Percentiles rank a stretch among this genome's conserved stretches.
These are phyloP conservation scores for Colletotrichum agaves DNA, from an alignment of 2,329 filamentous ascomycete species.

Conservation along the genomic window DNA sequence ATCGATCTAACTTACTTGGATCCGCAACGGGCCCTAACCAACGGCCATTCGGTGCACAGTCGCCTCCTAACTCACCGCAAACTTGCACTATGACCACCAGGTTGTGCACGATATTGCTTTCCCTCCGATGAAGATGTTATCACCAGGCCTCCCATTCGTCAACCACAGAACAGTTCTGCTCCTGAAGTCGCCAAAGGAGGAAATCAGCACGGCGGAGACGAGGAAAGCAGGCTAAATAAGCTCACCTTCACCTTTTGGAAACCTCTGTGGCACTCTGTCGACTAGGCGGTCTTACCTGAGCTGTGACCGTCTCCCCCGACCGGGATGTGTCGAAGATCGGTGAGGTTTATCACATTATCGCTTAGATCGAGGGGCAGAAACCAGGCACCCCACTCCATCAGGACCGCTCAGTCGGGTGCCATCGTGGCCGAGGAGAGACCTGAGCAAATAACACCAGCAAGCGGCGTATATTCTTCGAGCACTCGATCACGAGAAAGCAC, in stretches of 20 bases:
- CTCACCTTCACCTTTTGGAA: background rate
- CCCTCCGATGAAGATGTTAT: slow-evolving; percentile 23
- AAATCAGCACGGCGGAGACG: background rate
- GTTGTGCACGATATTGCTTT: slow-evolving; percentile 13
- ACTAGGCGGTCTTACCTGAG: background rate
- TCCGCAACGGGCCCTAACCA: slow-evolving; percentile 31
- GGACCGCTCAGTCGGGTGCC: slow-evolving; percentile 10
- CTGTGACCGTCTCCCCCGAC: background rate
- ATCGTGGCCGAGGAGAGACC: background rate
- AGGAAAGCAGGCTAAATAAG: background rate
- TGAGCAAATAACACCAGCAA: slow-evolving; percentile 5
- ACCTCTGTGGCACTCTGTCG: background rate
- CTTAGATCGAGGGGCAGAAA: slow-evolving; percentile 1
- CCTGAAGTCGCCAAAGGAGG: background rate
- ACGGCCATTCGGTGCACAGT: slow-evolving; percentile 27
- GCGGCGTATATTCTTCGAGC: background rate
- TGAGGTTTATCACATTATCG: background rate
- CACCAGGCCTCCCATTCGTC: background rate
- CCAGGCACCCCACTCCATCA: slow-evolving; percentile 3
- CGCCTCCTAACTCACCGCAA: slow-evolving; percentile 13
- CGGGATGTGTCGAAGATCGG: background rate
- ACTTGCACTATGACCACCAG: slow-evolving; percentile 1
- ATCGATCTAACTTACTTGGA: slow-evolving; percentile 15
- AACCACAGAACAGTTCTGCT: background rate
- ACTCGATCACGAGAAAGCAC: background rate